Base-by-base conservation (phyloP, 2,329 filamentous ascomycete species). In the Penicillium sp. region DNA sequence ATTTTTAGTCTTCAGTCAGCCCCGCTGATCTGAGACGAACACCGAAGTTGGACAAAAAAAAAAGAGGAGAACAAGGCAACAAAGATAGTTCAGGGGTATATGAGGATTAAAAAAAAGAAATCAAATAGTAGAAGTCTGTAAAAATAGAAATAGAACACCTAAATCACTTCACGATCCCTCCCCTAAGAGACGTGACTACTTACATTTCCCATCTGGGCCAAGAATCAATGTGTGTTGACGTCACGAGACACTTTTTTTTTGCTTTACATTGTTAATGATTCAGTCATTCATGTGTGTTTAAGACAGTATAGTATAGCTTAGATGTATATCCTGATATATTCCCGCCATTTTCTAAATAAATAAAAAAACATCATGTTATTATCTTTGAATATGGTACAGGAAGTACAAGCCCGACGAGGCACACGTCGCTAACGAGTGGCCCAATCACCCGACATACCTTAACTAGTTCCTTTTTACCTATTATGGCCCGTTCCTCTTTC, bases 1-100 rank as follows among this genome's bases (percentile, higher is more conserved):
- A 31, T 54, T 49, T 57, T 50, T 42, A 33, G 33, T 56, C 47
- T 45, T 43, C 54, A 55, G 37, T 54, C 41, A 48, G 55, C 55
- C 53, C 52, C 57, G 48, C 47, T 59, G 57, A 35, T 56, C 54
- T 43, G 54, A 42, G 56, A 42, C 31, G 38, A 56, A 45, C 47
- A n/a, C 45, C 53, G 13, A 52, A 33, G 17, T 47, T 13, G 23
- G 13, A 23, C 46, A 46, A 54, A 38, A 51, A 47, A 56, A 57
- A 57, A 37, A 35, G 37, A 21, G 19, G 19, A 13, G 38, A 43
- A 43, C 27, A 46, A 53, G 38, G 46, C 38, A 46, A 56, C 56
- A 58, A 58, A 55, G 52, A 59, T 27, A 40, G 17, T 37, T 47
- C 31, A 29, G 46, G 52, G 54, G 33, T 40, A 45, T 40, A 35